These are phyloP conservation scores for Tetracladium setigerum DNA, from an alignment of 495 filamentous ascomycete genomes.

Conservation along the genomic window DNA sequence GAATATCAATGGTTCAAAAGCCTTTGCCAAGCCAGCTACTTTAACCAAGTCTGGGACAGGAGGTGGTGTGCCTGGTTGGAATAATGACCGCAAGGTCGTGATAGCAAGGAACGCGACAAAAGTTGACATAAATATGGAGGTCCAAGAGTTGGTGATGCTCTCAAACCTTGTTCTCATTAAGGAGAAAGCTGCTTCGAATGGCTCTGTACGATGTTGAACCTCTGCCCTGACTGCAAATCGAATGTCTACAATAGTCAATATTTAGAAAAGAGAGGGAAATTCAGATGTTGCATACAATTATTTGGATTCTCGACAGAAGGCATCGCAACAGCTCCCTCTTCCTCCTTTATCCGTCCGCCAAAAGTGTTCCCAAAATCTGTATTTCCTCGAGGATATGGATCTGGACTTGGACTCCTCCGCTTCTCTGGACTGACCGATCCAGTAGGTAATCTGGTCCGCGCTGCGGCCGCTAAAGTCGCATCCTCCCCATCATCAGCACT, in stretches of 20 bases:
- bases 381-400: conserved; percentile 21
- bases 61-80: conserved; percentile 55
- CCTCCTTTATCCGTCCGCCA: conserved; percentile 11
- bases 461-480: conserved; percentile 39
- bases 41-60: conserved; percentile 85
- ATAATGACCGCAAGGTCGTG: conserved; percentile 52
- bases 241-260: conserved; percentile 50
- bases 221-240: conserved; percentile 80
- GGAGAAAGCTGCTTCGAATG: conserved; percentile 64
- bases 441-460: conserved; percentile 41
- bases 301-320: conserved; percentile 14
- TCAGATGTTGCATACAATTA: conserved; percentile 21
- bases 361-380: conserved; percentile 17
- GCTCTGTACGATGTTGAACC: conserved; percentile 78
- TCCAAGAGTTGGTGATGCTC: conserved; percentile 54
- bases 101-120: conserved; percentile 51
- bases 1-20: conserved; percentile 85
- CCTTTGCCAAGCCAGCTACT: conserved; percentile 76
- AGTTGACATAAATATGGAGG: conserved; percentile 48
- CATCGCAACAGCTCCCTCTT: conserved; percentile 1
- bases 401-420: conserved; percentile 33
- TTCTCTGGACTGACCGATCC: conserved; percentile 45
- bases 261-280: neutral
- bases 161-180: conserved; percentile 52
- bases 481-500: conserved; percentile 25